Evolutionary conservation across 208 protist species (phyloP), one percentile per base, ranked within the genome.

Genomic region (Angomonas ambiguus): DNA sequence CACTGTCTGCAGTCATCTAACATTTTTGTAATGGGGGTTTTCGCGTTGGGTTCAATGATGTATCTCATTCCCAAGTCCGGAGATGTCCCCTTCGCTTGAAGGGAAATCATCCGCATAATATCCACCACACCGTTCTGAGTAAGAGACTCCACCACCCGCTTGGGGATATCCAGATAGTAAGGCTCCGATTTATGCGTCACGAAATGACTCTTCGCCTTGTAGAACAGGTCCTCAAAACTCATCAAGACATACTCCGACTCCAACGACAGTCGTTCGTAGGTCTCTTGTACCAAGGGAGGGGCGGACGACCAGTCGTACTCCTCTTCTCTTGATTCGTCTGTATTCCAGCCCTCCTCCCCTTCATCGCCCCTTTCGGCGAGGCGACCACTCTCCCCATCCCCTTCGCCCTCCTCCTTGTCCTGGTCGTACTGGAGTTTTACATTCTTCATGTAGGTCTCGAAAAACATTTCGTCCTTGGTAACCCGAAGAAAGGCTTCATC

Each of bases 381-480:
- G 16, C 24, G 30, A n/a, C 45, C 51, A 31, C 51, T 58, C 0
- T 45, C 72, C 1, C 31, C 35, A n/a, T n/a, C 69, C 20, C 27
- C 59, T 20, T 65, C 61, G 22, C 55, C 61, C 31, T 70, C 71
- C 38, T 70, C 62, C 24, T 61, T 49, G 41, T 34, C 67, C 2
- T 42, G 20, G n/a, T 49, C 16, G 13, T 16, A 45, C 28, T 67
- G 24, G 53, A 72, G 65, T 27, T 59, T 28, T 24, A 72, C 76
- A 30, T 76, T 67, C 64, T 82, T 83, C 74, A 89, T 72, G 72
- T 88, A 92, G 62, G 76, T 85, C 64, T 88, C 85, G 51, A 85
- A 89, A 58, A 92, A 92, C 76, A 87, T 83, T 53, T 82, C 82
- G 58, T 92, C 85, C 30, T 78, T 79, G 0, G 85, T 92, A 33